These are phyloP conservation scores for Myriosclerotinia curreyana DNA, from an alignment of 2,329 filamentous ascomycete species.

Conservation along the genomic window DNA sequence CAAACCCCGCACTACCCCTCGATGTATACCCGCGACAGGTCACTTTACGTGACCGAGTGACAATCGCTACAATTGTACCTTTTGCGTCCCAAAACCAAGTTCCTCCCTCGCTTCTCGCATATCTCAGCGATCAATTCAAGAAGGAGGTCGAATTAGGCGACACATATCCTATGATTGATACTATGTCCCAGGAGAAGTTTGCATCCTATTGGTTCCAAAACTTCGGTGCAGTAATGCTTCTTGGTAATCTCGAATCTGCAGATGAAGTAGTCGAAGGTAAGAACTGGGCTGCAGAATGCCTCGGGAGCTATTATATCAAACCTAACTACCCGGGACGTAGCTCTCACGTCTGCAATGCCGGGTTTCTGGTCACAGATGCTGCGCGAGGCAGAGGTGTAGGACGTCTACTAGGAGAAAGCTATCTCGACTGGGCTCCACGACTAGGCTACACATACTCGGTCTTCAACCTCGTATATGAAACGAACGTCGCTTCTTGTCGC, in stretches of 20 bases:
- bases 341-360: conserved; percentile 69
- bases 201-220: conserved; percentile 71
- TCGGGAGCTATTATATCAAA: conserved; percentile 71
- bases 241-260: conserved; percentile 58
- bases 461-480: conserved; percentile 74
- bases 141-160: conserved; percentile 71
- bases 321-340: conserved; percentile 72
- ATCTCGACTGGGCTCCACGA: conserved; percentile 56
- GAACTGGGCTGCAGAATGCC: conserved; percentile 64
- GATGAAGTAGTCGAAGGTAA: conserved; percentile 48
- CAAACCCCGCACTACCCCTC: conserved; percentile 45
- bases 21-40: conserved; percentile 58
- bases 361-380: conserved; percentile 55
- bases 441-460: conserved; percentile 69
- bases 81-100: conserved; percentile 61
- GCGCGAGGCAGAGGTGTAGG: conserved; percentile 55
- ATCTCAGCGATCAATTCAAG: conserved; percentile 65
- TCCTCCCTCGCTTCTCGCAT: conserved; percentile 58
- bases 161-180: conserved; percentile 68
- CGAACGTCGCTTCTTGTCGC: conserved; percentile 66
- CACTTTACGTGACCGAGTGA: conserved; percentile 63
- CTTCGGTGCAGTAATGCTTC: conserved; percentile 68
- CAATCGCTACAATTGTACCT: conserved; percentile 65
- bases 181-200: conserved; percentile 59
- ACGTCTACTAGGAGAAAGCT: conserved; percentile 54